A percentile compares a stretch with the other conserved stretches of the same genome.
These are phyloP conservation scores for Rubroboletus satanas DNA, from an alignment of 768 basidiomycete genomes.

Conservation along the genomic window DNA sequence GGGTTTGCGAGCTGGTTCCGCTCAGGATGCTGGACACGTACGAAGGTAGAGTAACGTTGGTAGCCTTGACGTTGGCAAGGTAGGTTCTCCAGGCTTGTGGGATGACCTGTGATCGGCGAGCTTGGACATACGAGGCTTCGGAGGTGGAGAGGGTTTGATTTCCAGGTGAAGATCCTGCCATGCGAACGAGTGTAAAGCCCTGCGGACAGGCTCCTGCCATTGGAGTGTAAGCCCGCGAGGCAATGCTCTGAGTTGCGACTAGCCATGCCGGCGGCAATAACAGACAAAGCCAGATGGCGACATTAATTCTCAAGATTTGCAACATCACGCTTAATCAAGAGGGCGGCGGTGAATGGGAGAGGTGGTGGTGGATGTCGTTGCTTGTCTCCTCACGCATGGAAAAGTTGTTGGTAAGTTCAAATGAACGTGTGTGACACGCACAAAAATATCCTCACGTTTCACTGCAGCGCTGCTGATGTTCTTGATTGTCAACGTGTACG, in stretches of 20 bases:
- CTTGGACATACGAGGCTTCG: constrained; percentile 37
- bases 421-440: background rate
- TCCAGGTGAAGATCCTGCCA: constrained; percentile 18
- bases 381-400: too few relatives aligned
- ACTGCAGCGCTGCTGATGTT: background rate
- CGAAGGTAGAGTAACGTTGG: constrained; percentile 27
- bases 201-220: constrained; percentile 16
- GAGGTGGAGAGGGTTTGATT: constrained; percentile 34
- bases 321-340: background rate
- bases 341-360: background rate
- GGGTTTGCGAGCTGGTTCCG: constrained; percentile 21
- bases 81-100: constrained; percentile 40
- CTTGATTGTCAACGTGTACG: background rate
- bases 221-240: constrained; percentile 27
- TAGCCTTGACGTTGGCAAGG: constrained; percentile 35
- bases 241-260: constrained; percentile 20
- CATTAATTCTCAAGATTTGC: background rate
- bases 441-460: background rate
- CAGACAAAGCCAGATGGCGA: constrained; percentile 13
- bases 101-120: constrained; percentile 33
- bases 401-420: background rate
- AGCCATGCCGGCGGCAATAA: background rate
- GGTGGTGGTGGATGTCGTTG: background rate
- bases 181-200: constrained; percentile 29
- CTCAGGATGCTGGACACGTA: constrained; percentile 35